These are phyloP conservation scores for Epithele typhae DNA, from an alignment of 768 basidiomycete species.

Conservation along the genomic window DNA sequence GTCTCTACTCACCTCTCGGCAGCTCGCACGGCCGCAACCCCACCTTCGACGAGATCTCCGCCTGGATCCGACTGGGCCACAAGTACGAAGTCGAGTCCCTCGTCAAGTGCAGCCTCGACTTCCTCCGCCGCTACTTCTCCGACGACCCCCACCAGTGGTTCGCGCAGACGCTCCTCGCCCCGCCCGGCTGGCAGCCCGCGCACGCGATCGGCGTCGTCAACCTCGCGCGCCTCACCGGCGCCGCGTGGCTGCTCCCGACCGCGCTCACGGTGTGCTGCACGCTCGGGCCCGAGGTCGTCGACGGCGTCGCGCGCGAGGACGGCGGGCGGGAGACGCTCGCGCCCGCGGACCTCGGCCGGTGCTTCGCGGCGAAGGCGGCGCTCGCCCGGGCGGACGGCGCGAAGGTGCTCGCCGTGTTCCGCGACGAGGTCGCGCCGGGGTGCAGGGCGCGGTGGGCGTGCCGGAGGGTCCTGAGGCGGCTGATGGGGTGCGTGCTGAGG, in stretches of 20 bases:
- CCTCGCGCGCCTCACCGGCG: slow-evolving; percentile 1
- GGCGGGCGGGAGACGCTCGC: background rate
- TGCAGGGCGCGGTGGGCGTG: background rate
- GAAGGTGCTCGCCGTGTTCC: background rate
- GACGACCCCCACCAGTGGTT: slow-evolving; percentile 1
- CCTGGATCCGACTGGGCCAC: slow-evolving; percentile 5
- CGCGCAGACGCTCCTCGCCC: background rate
- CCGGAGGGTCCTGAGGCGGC: background rate
- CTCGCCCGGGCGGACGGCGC: background rate
- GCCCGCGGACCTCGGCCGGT: background rate
- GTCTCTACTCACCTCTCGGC: background rate
- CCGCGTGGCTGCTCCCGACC: background rate
- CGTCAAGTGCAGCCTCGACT: background rate
- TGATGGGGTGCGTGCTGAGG: background rate
- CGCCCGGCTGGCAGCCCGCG: background rate
- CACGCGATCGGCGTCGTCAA: slow-evolving; percentile 1
- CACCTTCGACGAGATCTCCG: background rate
- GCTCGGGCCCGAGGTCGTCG: background rate
- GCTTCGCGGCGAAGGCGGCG: background rate
- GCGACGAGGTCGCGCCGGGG: background rate
- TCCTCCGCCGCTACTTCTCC: slow-evolving; percentile 3
- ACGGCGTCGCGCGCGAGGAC: slow-evolving; percentile 1
- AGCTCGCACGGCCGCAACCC: background rate
- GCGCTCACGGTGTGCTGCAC: slow-evolving; percentile 2
- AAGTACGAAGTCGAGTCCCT: slow-evolving; percentile 12